A percentile compares a stretch with the other conserved stretches of the same genome.
phyloP scores from a whole-genome alignment of 371 early-diverging fungal species.

The Cokeromyces recurvatus region DNA sequence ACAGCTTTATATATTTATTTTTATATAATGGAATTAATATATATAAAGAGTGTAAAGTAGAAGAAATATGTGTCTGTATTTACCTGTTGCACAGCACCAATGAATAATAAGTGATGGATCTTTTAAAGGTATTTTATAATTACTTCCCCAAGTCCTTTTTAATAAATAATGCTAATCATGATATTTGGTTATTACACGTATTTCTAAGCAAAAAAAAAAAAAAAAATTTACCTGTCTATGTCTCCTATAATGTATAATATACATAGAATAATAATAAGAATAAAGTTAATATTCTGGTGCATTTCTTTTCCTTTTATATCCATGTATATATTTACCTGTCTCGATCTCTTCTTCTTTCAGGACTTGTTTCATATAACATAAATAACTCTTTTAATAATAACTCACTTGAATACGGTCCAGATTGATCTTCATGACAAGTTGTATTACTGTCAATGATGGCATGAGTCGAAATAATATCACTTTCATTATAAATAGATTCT shows the following conservation, averaged over 20 bases:
- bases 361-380: slow-evolving; percentile 10
- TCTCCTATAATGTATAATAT: slow-evolving; percentile 8
- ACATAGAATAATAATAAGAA: neutral
- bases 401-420: slow-evolving; percentile 4
- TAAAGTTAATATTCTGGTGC: neutral
- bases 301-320: too few species aligned
- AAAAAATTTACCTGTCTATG: slow-evolving; percentile 28
- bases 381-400: slow-evolving; percentile 9
- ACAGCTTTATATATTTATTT: slow-evolving; percentile 6
- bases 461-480: neutral
- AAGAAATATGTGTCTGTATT: too few species aligned
- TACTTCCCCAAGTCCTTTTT: slow-evolving; percentile 23
- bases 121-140: slow-evolving; percentile 19
- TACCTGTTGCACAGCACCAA: slow-evolving; percentile 39
- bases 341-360: slow-evolving; percentile 11
- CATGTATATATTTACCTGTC: slow-evolving; percentile 5
- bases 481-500: neutral
- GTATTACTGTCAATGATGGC: neutral
- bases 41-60: too few species aligned
- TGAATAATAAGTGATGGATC: slow-evolving; percentile 29
- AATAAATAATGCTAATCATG: slow-evolving; percentile 40
- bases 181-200: too few species aligned
- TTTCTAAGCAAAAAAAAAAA: too few species aligned
- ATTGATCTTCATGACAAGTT: too few species aligned
- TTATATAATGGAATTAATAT: too few species aligned